Percentiles rank a stretch among this genome's conserved stretches.
Evolutionary conservation across 306 rosid genomes (phyloP).

Genomic region (Mimosa pudica): DNA sequence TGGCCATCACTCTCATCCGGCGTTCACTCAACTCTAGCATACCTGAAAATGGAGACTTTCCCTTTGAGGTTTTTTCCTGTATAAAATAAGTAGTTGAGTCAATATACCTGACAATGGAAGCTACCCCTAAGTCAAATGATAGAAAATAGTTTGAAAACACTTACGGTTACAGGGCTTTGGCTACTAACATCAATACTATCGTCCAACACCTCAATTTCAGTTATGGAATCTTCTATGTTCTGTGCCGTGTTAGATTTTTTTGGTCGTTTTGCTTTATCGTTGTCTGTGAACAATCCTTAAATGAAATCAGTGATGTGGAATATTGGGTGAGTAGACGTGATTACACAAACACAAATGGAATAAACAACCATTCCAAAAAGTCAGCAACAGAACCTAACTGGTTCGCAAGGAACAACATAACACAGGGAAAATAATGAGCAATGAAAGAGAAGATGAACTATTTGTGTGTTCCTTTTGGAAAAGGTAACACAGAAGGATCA

Average conservation of each 20-base stretch:
- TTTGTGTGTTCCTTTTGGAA: background rate
- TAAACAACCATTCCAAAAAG: background rate
- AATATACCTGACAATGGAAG: background rate
- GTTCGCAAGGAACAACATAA: background rate
- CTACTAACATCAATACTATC: background rate
- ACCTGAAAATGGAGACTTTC: constrained; percentile 1
- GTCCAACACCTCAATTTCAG: constrained; percentile 15
- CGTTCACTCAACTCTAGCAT: constrained; percentile 36
- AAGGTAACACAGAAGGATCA: background rate
- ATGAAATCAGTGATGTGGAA: background rate
- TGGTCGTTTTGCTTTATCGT: background rate
- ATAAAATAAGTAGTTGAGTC: background rate
- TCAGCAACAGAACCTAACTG: background rate
- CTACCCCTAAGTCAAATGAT: background rate
- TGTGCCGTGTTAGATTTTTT: background rate
- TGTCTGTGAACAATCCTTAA: constrained; percentile 3
- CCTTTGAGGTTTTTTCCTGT: constrained; percentile 22
- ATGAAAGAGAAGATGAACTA: constrained; percentile 1
- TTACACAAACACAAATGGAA: background rate
- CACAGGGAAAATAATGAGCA: background rate
- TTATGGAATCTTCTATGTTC: background rate
- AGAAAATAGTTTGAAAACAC: background rate
- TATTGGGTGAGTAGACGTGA: background rate
- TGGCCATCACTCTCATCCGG: constrained; percentile 50
- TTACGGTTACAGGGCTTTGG: constrained; percentile 31